phyloP scores from a whole-genome alignment of 345 rosid genomes.

The Eucalyptus rudis region DNA sequence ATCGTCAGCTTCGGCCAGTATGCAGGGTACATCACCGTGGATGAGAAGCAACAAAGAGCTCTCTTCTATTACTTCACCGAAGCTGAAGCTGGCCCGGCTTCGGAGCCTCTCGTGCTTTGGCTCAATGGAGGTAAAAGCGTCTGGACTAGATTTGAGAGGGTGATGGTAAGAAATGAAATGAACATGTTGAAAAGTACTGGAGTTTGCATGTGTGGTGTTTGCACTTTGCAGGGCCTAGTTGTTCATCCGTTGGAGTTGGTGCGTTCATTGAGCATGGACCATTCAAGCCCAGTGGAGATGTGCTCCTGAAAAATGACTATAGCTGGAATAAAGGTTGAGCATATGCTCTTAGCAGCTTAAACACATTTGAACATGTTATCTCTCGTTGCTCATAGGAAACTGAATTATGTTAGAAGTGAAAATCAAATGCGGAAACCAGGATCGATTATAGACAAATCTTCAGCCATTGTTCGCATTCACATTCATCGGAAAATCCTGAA shows the following conservation, averaged over 20 bases:
- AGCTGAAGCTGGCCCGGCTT: background rate
- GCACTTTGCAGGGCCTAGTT: constrained; percentile 19
- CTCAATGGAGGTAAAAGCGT: constrained; percentile 22
- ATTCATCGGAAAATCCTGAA: no score
- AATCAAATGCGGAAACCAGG: no score
- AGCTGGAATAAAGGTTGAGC: constrained; percentile 26
- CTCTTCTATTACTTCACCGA: no score
- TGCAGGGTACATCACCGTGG: no score
- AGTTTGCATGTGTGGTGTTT: background rate
- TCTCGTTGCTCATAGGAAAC: background rate
- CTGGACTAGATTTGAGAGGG: background rate
- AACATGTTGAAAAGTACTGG: background rate
- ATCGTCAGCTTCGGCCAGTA: no score
- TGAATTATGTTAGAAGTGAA: background rate
- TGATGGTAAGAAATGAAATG: background rate
- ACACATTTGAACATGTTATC: background rate
- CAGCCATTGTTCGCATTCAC: no score
- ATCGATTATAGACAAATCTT: no score
- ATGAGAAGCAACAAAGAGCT: no score
- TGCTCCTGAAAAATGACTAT: constrained; percentile 8
- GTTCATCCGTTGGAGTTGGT: constrained; percentile 36
- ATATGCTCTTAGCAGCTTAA: background rate
- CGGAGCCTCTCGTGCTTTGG: constrained; percentile 39
- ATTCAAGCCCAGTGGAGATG: constrained; percentile 12
- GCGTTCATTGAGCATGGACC: constrained; percentile 34